These are phyloP conservation scores for Polychaeton citri DNA, from an alignment of 2,329 filamentous ascomycete genomes.

Conservation along the genomic window DNA sequence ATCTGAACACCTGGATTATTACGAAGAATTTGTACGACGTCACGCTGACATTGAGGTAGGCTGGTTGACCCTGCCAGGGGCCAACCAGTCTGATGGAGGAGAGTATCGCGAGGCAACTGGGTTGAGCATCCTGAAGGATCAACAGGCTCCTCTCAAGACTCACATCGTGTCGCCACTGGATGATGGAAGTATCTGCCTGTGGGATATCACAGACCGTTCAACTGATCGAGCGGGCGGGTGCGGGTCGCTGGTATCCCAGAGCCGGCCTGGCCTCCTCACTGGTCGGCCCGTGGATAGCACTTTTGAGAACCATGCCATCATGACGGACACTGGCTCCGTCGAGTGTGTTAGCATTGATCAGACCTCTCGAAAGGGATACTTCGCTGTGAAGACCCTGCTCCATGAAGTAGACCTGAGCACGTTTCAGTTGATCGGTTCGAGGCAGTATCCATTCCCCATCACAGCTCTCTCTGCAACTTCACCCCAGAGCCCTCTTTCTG, in stretches of 20 bases:
- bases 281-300: constrained; percentile 37
- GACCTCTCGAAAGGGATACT: constrained; percentile 53
- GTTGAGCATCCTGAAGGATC: constrained; percentile 49
- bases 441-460: constrained; percentile 68
- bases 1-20: constrained; percentile 64
- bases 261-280: constrained; percentile 53
- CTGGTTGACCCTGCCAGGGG: constrained; percentile 57
- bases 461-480: constrained; percentile 64
- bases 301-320: constrained; percentile 37
- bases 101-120: constrained; percentile 56
- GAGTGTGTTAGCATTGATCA: constrained; percentile 76
- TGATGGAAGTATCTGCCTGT: constrained; percentile 76
- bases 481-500: constrained; percentile 57
- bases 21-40: constrained; percentile 76
- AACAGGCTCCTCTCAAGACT: constrained; percentile 38
- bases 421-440: constrained; percentile 53
- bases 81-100: constrained; percentile 25
- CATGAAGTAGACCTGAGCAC: constrained; percentile 72
- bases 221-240: constrained; percentile 5
- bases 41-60: constrained; percentile 59
- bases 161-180: constrained; percentile 66
- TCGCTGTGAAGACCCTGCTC: constrained; percentile 64
- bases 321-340: constrained; percentile 58
- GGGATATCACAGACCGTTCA: constrained; percentile 42
- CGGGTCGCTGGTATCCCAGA: constrained; percentile 53